Conservation (phyloP, 1,139 yeast species). For the Yamadazyma trypodendri region DNA sequence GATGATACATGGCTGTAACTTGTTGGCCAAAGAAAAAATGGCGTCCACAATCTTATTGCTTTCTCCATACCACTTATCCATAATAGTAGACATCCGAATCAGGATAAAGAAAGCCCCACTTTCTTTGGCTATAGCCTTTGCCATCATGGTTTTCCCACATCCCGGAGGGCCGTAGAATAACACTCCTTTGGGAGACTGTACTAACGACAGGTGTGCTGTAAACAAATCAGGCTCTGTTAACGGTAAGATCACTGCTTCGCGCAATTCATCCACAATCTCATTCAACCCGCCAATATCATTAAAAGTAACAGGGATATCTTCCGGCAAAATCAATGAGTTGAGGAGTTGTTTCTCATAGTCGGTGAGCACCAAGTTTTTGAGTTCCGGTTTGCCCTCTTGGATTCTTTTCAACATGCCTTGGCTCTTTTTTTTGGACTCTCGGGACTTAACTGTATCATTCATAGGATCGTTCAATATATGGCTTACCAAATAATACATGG, state of each 20-base stretch:
- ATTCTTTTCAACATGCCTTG: constrained; percentile 60
- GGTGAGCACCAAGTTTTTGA: constrained; percentile 55
- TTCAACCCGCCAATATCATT: constrained; percentile 88
- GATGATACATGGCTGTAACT: constrained; percentile 90
- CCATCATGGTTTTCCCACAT: constrained; percentile 96
- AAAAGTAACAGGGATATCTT: constrained; percentile 74
- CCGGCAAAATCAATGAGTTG: constrained; percentile 79
- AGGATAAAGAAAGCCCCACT: constrained; percentile 91
- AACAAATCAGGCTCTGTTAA: constrained; percentile 71
- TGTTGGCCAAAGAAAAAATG: constrained; percentile 83
- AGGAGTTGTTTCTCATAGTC: constrained; percentile 78
- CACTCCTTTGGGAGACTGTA: constrained; percentile 94
- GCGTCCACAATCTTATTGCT: constrained; percentile 94
- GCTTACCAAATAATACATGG: constrained; percentile 69
- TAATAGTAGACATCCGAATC: constrained; percentile 88
- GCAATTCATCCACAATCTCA: constrained; percentile 73
- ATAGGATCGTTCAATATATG: constrained; percentile 55
- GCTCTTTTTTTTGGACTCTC: constrained; percentile 69
- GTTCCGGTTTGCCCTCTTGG: constrained; percentile 56
- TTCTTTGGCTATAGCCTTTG: constrained; percentile 91
- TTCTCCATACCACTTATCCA: constrained; percentile 99
- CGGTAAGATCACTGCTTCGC: constrained; percentile 88
- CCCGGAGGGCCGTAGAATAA: constrained; percentile 96
- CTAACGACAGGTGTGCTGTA: constrained; percentile 58
- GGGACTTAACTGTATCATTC: constrained; percentile 53